Evolutionary conservation across 192 early-diverging fungal genomes (phyloP), one percentile per base, ranked within the genome.

Genomic region (Kickxella alabastrina): DNA sequence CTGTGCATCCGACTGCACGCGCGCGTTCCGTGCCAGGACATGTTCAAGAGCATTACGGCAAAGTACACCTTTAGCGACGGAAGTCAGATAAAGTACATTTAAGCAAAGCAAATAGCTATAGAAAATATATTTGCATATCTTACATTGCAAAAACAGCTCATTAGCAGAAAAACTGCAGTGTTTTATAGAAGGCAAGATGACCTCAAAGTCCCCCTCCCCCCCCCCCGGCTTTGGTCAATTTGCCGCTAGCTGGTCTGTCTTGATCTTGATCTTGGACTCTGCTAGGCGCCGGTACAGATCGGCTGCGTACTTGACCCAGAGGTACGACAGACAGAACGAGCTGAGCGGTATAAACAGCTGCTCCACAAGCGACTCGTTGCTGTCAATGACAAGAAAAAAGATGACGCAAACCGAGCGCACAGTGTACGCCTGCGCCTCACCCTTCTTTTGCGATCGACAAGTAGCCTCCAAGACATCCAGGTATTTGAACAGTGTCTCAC

Each of bases 1-100:
- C 66, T 97, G 17, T 98, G 93, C 60, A 82, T 88, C 14, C 90
- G 87, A 66, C 68, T 98, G 23, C 62, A 84, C 17, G 80, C 83
- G 1, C 56, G 69, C 19, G 79, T 90, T 22, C 59, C 62, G 12
- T 77, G 72, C 53, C 66, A 68, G 17, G 53, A 50, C 15, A 14
- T 76, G 62, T 76, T 69, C 48, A 63, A 55, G 26, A 43, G 24
- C 9, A 67, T 73, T 0, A 65, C 69, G 17, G 22, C 62, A 25
- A 60, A 53, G 25, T 73, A 73, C 42, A 62, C 54, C 14, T 73
- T 73, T 21, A 43, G 57, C 39, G 62, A 73, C 23, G 57, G 54
- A 34, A 49, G 52, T 21, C 59, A 35, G 26, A 21, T 65, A 8
- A 17, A 14, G n/a, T 73, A 61, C 24, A 27, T 54, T 6, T 56